Base-by-base conservation (phyloP, 2,329 filamentous ascomycete genomes). In the Aspergillus sp. region DNA sequence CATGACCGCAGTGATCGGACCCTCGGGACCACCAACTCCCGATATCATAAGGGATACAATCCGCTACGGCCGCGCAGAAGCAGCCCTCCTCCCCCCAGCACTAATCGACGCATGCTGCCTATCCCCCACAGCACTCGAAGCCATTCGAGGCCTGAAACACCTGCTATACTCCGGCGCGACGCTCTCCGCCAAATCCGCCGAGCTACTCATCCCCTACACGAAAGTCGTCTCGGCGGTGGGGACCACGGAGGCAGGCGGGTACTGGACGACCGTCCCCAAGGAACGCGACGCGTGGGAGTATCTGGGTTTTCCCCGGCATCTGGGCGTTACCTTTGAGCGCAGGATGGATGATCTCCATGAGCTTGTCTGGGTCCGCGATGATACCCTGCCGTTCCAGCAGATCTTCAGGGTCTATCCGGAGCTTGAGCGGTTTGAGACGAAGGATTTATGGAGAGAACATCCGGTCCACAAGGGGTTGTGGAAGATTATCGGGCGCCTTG, bases 401-500 rank as follows among this genome's bases (percentile, higher is more conserved):
- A 38, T 38, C 34, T 38, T 38, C 9, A 9, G 1, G 34, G 34
- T 66, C 0, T 71, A 68, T 46, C 66, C 69, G 3, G 60, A 69
- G 11, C 51, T 23, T 2, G 59, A 64, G 3, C 52, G 63, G 4
- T 72, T 68, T 46, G 62, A 60, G 15, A 71, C 69, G 0, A 69
- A 67, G 7, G 70, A 73, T 47, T 57, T 72, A 3, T 72, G 64
- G 65, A 45, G 62, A 4, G 61, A 69, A 8, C 68, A 73, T 43
- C 68, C 71, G 2, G 43, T 63, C 8, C 59, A 68, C 15, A 66
- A 66, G 22, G 62, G 63, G 2, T 38, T 69, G 9, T 73, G 69
- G 70, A 69, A 69, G 31, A 69, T 73, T 31, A 62, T 70, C 47
- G 69, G 66, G 47, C 66, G 67, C 0, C 60, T 25, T 9, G 67